phyloP scores from a whole-genome alignment of 2,329 filamentous ascomycete genomes.

The Sphaerulina musiva region DNA sequence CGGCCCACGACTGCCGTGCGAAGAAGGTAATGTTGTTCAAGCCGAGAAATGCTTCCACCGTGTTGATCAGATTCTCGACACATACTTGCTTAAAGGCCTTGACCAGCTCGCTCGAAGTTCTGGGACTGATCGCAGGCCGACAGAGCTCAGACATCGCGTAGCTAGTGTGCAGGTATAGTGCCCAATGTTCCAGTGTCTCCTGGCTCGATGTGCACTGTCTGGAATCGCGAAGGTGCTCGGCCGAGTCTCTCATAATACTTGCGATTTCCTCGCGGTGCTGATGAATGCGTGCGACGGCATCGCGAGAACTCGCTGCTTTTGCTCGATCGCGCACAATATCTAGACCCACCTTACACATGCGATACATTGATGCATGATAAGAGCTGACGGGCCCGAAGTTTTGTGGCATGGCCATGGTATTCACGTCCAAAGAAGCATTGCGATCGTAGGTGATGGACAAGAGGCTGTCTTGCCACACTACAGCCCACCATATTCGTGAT shows the following conservation, averaged over 20 bases:
- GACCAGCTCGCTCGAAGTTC: constrained; percentile 40
- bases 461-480: constrained; percentile 59
- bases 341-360: constrained; percentile 52
- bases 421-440: constrained; percentile 49
- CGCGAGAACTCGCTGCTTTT: constrained; percentile 48
- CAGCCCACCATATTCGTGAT: constrained; percentile 48
- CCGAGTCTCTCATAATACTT: constrained; percentile 52
- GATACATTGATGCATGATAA: constrained; percentile 54
- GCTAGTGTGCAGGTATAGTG: constrained; percentile 55
- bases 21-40: constrained; percentile 46
- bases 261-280: constrained; percentile 53
- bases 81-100: constrained; percentile 50
- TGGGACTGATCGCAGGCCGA: constrained; percentile 53
- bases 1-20: constrained; percentile 35
- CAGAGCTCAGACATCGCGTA: constrained; percentile 59
- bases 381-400: constrained; percentile 41
- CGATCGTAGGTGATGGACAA: constrained; percentile 59
- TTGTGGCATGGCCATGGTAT: constrained; percentile 38
- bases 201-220: constrained; percentile 42
- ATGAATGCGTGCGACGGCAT: constrained; percentile 47
- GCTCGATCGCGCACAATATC: constrained; percentile 55
- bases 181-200: constrained; percentile 55
- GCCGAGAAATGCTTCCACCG: constrained; percentile 56
- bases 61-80: constrained; percentile 49
- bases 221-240: constrained; percentile 52